Percentiles rank a stretch among this genome's conserved stretches.
Evolutionary conservation across 1,284 basidiomycete genomes (phyloP).

Genomic region (Naganishia liquefaciens): DNA sequence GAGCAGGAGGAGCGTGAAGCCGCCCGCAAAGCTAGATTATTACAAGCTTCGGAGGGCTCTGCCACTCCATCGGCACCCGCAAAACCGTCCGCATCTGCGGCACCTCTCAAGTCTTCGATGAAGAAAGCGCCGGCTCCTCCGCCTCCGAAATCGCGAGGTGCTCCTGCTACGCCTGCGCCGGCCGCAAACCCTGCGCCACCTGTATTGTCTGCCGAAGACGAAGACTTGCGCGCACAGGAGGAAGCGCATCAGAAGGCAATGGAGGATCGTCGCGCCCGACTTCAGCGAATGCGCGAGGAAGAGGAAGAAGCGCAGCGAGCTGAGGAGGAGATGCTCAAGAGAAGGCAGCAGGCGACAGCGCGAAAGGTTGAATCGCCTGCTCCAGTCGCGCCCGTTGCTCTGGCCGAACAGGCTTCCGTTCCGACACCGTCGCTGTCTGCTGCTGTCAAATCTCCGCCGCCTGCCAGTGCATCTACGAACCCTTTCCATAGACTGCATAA

Average conservation of each 20-base stretch:
- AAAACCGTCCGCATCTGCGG: constrained; percentile 37
- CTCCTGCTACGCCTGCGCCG: constrained; percentile 46
- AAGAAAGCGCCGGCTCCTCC: constrained; percentile 44
- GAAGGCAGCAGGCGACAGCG: constrained; percentile 37
- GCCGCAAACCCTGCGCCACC: constrained; percentile 50
- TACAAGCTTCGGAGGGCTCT: constrained; percentile 62
- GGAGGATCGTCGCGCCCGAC: constrained; percentile 64
- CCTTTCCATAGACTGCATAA: constrained; percentile 57
- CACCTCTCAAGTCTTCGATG: constrained; percentile 40
- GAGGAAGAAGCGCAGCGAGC: constrained; percentile 67
- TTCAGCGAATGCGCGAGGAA: constrained; percentile 69
- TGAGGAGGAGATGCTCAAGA: constrained; percentile 62
- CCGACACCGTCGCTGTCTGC: constrained; percentile 33
- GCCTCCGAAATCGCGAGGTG: constrained; percentile 36
- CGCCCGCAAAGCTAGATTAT: constrained; percentile 66
- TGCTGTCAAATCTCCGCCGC: constrained; percentile 35
- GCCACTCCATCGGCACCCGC: constrained; percentile 39
- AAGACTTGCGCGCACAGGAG: constrained; percentile 63
- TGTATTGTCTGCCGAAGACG: constrained; percentile 65
- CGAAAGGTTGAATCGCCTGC: constrained; percentile 30
- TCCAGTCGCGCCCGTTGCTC: constrained; percentile 33
- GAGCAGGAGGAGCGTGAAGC: constrained; percentile 75
- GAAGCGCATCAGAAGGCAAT: constrained; percentile 66
- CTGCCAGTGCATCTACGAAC: constrained; percentile 44
- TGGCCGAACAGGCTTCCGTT: constrained; percentile 36